phyloP scores from a whole-genome alignment of 2,329 filamentous ascomycete genomes.

The Paraphoma chrysanthemicola region DNA sequence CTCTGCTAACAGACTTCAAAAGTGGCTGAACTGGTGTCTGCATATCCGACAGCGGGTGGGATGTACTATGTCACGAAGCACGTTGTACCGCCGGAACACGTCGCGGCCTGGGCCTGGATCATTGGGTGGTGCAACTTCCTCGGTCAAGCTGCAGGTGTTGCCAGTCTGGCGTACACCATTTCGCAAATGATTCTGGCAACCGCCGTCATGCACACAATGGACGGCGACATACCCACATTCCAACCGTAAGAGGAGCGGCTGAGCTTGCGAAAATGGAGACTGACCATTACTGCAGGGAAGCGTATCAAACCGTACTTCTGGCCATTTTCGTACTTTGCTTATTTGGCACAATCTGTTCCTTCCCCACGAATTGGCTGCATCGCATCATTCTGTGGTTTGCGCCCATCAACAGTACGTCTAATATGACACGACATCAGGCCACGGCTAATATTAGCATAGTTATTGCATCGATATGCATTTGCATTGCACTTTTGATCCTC shows the following conservation, averaged over 20 bases:
- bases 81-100: slow-evolving; percentile 66
- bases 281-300: slow-evolving; percentile 52
- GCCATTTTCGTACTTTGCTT: slow-evolving; percentile 62
- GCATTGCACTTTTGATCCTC: slow-evolving; percentile 63
- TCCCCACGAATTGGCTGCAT: slow-evolving; percentile 66
- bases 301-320: slow-evolving; percentile 65
- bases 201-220: slow-evolving; percentile 67
- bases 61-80: slow-evolving; percentile 74
- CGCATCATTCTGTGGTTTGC: slow-evolving; percentile 70
- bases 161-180: slow-evolving; percentile 68
- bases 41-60: slow-evolving; percentile 70
- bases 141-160: slow-evolving; percentile 68
- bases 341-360: slow-evolving; percentile 67
- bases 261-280: not conserved
- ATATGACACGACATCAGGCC: not conserved
- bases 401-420: slow-evolving; percentile 64
- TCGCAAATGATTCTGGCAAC: slow-evolving; percentile 69
- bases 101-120: slow-evolving; percentile 69
- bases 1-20: not conserved
- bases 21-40: slow-evolving; percentile 71
- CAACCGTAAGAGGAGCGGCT: slow-evolving; percentile 58
- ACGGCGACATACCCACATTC: slow-evolving; percentile 60
- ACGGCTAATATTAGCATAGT: slow-evolving; percentile 44
- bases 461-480: slow-evolving; percentile 66
- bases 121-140: slow-evolving; percentile 73